A percentile compares a stretch with the other conserved stretches of the same genome.
These are phyloP conservation scores for Nicotiana otophora DNA, from an alignment of 257 asterid genomes.

Conservation along the genomic window DNA sequence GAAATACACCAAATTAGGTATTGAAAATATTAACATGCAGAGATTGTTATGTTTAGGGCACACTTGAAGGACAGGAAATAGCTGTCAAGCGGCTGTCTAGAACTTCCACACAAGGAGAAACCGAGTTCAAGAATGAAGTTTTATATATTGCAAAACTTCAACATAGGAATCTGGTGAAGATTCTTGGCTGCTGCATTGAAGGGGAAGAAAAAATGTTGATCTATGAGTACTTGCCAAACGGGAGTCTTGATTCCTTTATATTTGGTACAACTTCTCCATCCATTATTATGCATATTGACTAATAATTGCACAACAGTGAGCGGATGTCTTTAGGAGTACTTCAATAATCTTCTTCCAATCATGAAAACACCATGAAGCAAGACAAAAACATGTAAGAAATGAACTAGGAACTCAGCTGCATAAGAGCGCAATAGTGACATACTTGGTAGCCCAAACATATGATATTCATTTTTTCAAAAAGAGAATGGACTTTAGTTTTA, in stretches of 20 bases:
- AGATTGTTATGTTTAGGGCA: constrained; percentile 31
- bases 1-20: background rate
- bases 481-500: background rate
- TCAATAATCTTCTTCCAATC: background rate
- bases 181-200: constrained; percentile 46
- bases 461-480: background rate
- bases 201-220: constrained; percentile 43
- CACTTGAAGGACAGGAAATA: constrained; percentile 37
- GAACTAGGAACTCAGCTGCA: background rate
- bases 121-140: constrained; percentile 52
- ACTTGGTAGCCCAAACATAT: background rate
- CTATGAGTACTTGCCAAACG: constrained; percentile 50
- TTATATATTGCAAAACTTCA: constrained; percentile 37
- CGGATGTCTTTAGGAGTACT: background rate
- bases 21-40: background rate
- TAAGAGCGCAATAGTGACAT: background rate
- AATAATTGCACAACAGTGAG: background rate
- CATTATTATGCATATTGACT: background rate
- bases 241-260: constrained; percentile 42
- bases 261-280: constrained; percentile 26
- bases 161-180: constrained; percentile 51
- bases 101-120: constrained; percentile 42
- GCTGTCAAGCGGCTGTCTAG: constrained; percentile 51
- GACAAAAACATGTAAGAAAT: background rate
- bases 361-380: background rate